phyloP scores from a whole-genome alignment of 2,329 filamentous ascomycete species.

The Aspergillus sp. region DNA sequence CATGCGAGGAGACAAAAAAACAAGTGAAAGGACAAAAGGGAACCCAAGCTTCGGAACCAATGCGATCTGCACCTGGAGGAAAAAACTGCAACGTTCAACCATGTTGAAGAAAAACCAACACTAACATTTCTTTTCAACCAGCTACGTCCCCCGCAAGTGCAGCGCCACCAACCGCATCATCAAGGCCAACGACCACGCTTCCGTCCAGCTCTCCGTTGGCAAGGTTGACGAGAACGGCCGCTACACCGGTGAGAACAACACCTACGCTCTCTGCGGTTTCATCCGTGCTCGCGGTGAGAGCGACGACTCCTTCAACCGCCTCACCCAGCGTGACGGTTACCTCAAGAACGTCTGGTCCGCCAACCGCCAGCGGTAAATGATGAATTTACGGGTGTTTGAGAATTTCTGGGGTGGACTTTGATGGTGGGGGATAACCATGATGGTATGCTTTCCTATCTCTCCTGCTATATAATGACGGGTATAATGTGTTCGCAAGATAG shows the following conservation, averaged over 20 bases:
- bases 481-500: neutral
- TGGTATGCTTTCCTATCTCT: slow-evolving; percentile 17
- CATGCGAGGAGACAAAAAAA: neutral
- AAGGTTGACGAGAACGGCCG: slow-evolving; percentile 99
- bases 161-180: slow-evolving; percentile 99
- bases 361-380: slow-evolving; percentile 53
- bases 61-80: neutral
- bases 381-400: neutral
- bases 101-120: slow-evolving; percentile 5
- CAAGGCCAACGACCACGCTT: slow-evolving; percentile 99
- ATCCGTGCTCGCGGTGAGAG: slow-evolving; percentile 97
- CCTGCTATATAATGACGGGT: neutral
- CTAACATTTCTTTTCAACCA: slow-evolving; percentile 39
- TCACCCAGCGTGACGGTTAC: slow-evolving; percentile 93
- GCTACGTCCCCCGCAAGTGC: slow-evolving; percentile 99
- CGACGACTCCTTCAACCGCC: slow-evolving; percentile 93
- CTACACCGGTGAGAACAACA: slow-evolving; percentile 94
- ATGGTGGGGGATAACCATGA: slow-evolving; percentile 14
- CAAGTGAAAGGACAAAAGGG: neutral
- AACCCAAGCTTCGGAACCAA: neutral
- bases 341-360: slow-evolving; percentile 96
- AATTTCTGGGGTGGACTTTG: slow-evolving; percentile 2
- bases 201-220: slow-evolving; percentile 92
- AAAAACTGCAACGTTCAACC: slow-evolving; percentile 8
- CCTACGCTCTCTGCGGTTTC: slow-evolving; percentile 96